Evolutionary conservation across 805 yeast species (phyloP).

Genomic region (Clavispora carvajalis): DNA sequence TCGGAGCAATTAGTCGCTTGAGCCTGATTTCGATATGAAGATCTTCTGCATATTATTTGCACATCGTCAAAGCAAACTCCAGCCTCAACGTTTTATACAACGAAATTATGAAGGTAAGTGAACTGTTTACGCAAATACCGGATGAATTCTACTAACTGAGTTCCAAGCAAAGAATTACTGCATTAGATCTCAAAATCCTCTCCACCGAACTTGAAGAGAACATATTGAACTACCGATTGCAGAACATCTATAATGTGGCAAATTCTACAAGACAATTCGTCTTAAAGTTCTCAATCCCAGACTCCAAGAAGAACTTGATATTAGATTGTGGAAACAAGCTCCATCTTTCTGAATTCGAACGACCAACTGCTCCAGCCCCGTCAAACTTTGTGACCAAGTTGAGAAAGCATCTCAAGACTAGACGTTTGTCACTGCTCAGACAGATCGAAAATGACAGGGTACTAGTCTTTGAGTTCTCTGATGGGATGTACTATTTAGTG

Average conservation of each 20-base stretch:
- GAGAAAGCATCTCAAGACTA: constrained; percentile 78
- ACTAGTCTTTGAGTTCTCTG: constrained; percentile 79
- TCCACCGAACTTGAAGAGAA: constrained; percentile 57
- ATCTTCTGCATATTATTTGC: neutral
- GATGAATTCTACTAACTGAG: neutral
- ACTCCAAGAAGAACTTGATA: constrained; percentile 68
- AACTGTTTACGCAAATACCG: constrained; percentile 18
- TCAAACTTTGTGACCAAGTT: constrained; percentile 80
- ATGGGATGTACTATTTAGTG: constrained; percentile 71
- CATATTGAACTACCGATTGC: constrained; percentile 64
- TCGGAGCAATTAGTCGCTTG: no score
- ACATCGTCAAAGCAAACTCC: neutral
- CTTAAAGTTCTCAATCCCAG: constrained; percentile 77
- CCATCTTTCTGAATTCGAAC: constrained; percentile 72
- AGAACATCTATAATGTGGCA: constrained; percentile 78
- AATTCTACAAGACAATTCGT: constrained; percentile 68
- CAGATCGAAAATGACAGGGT: constrained; percentile 80
- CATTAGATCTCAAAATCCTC: constrained; percentile 73
- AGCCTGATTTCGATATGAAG: neutral
- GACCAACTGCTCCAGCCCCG: constrained; percentile 78
- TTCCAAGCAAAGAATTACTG: constrained; percentile 68
- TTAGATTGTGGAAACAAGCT: constrained; percentile 83
- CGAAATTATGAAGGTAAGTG: constrained; percentile 5
- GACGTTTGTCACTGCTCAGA: constrained; percentile 65
- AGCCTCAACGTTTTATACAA: neutral